Percentiles rank a stretch among this genome's conserved stretches.
These are phyloP conservation scores for Trypanosoma grayi DNA, from an alignment of 208 protist genomes.

Conservation along the genomic window DNA sequence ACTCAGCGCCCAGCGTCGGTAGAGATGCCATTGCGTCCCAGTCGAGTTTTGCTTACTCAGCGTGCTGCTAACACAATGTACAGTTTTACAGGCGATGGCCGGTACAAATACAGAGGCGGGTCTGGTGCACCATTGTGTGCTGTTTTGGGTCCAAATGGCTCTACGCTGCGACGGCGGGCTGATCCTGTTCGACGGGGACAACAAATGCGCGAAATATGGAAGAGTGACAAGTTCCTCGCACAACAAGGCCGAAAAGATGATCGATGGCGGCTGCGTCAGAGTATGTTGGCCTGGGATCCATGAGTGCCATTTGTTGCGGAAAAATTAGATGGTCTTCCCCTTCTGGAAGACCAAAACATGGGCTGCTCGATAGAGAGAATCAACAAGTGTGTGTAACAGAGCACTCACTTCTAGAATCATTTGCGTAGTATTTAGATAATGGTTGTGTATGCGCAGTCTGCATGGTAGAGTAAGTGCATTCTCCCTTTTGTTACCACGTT, in stretches of 20 bases:
- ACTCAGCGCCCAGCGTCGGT: constrained; percentile 6
- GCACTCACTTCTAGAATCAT: no score
- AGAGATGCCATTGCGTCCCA: constrained; percentile 19
- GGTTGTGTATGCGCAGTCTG: no score
- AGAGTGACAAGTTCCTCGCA: constrained; percentile 58
- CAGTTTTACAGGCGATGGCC: constrained; percentile 66
- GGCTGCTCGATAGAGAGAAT: no score
- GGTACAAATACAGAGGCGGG: constrained; percentile 58
- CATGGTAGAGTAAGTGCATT: no score
- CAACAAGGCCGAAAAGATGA: constrained; percentile 39
- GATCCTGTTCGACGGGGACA: constrained; percentile 71
- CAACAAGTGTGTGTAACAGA: no score
- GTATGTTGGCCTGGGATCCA: constrained; percentile 25
- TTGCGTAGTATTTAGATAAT: no score
- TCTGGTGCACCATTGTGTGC: constrained; percentile 31
- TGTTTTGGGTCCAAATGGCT: constrained; percentile 58
- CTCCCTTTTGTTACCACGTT: no score
- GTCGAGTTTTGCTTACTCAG: constrained; percentile 25
- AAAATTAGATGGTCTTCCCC: no score
- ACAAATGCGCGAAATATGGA: constrained; percentile 76
- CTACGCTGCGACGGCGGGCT: constrained; percentile 47
- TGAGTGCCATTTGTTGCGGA: no score
- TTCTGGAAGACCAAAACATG: no score
- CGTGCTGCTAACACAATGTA: constrained; percentile 73
- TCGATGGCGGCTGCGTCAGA: constrained; percentile 29